Base-by-base conservation (phyloP, 495 filamentous ascomycete genomes). In the Neurospora sp. region DNA sequence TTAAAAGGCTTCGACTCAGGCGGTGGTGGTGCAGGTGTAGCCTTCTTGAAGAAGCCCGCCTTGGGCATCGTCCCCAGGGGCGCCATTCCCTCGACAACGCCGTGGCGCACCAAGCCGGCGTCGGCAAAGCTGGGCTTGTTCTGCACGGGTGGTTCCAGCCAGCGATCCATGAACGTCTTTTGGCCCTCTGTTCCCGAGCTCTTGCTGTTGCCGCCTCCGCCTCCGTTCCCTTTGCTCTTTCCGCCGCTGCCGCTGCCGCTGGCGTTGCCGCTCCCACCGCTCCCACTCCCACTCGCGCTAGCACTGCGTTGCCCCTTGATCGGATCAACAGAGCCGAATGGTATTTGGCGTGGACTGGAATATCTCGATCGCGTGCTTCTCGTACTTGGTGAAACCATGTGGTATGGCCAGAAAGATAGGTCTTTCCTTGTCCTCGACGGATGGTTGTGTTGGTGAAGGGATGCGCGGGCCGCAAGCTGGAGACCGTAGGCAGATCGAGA, bases 101-200 rank as follows among this genome's bases (percentile, higher is more conserved):
- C 89, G 74, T 88, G 84, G 39, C 89, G 82, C 73, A 89, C 82
- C 75, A 89, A 83, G 73, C 86, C 89, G 20, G 84, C 86, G 71
- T 95, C 93, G 79, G 87, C 85, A 78, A 89, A 95, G 74, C 90
- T 93, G 2, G 93, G 87, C 73, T 91, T 89, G 38, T 84, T 81
- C 74, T 89, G 87, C 44, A 90, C 75, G 8, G 88, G 84, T 4
- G 93, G 93, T 81, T 96, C 93, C 61, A 86, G 80, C 93, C 93
- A 95, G 61, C 84, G 82, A 69, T 88, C 83, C 79, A 87, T 82
- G 39, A 85, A 81, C 14, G 78, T 72, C 73, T 75, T 75, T 70
- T 79, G 78, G 68, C 78, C 78, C 71, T 82, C 80, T 69, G 71
- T 72, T 14, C 68, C 73, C 70, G 77, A 81, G 71, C 75, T 77